A percentile compares a stretch with the other conserved stretches of the same genome.
Evolutionary conservation across 1,284 basidiomycete species (phyloP).

Genomic region (Abortiporus biennis): DNA sequence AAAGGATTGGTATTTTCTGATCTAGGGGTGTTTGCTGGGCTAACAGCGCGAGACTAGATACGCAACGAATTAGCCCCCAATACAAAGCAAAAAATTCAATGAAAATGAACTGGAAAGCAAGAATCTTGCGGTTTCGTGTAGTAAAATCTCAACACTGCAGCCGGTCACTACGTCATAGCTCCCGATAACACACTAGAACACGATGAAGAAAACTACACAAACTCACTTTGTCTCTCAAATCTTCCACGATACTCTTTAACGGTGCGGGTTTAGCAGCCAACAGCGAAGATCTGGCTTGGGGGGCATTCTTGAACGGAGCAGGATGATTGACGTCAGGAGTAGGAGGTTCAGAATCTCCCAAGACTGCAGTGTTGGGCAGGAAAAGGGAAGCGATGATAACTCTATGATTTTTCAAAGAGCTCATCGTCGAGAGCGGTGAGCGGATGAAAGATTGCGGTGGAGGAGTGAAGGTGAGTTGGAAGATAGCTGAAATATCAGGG

Average conservation of each 20-base stretch:
- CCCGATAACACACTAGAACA: background rate
- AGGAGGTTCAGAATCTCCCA: slow-evolving; percentile 47
- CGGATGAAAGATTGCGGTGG: slow-evolving; percentile 1
- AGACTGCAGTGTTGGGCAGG: slow-evolving; percentile 62
- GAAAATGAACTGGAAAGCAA: background rate
- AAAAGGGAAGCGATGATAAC: slow-evolving; percentile 76
- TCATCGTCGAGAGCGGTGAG: slow-evolving; percentile 36
- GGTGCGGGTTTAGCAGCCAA: slow-evolving; percentile 25
- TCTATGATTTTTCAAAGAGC: slow-evolving; percentile 59
- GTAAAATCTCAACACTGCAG: background rate
- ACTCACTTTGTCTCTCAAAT: slow-evolving; percentile 67
- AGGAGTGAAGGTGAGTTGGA: slow-evolving; percentile 3
- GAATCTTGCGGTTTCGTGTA: too few relatives aligned
- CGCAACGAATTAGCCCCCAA: background rate
- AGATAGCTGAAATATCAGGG: background rate
- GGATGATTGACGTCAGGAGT: slow-evolving; percentile 32
- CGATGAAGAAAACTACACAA: slow-evolving; percentile 8
- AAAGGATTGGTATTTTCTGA: slow-evolving; percentile 33
- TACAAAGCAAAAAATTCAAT: too few relatives aligned
- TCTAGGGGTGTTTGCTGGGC: slow-evolving; percentile 33
- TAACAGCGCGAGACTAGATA: slow-evolving; percentile 32
- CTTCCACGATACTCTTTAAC: slow-evolving; percentile 69
- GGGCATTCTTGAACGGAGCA: slow-evolving; percentile 18
- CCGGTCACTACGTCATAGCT: background rate
- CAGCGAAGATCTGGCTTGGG: slow-evolving; percentile 11